These are phyloP conservation scores for Rhododendron molle DNA, from an alignment of 148 eudicot species.

Conservation along the genomic window DNA sequence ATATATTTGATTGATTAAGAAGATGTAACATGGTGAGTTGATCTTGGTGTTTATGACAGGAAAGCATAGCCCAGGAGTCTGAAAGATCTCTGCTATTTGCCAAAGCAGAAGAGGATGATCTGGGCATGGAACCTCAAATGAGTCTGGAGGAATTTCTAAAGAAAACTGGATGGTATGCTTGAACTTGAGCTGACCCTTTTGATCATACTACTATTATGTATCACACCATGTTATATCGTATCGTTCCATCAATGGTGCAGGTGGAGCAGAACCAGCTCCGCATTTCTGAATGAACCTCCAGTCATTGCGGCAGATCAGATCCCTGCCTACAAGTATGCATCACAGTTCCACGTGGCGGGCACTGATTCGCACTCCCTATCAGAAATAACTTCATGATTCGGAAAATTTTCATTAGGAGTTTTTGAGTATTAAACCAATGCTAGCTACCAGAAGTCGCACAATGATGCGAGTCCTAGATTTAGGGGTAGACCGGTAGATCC, in stretches of 20 bases:
- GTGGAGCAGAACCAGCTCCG: constrained; percentile 82
- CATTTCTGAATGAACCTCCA: constrained; percentile 77
- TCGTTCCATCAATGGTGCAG: constrained; percentile 11
- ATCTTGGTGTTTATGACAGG: neutral
- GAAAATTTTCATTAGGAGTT: too few species aligned
- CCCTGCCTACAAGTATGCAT: constrained; percentile 39
- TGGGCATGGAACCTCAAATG: constrained; percentile 13
- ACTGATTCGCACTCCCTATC: neutral
- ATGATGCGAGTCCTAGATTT: neutral
- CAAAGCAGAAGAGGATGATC: neutral
- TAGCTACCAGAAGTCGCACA: neutral
- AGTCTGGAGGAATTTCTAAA: constrained; percentile 25
- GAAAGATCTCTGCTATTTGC: constrained; percentile 10
- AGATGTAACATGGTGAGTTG: neutral
- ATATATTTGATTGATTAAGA: neutral
- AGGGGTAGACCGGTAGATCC: too few species aligned
- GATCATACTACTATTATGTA: neutral
- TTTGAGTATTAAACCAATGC: neutral
- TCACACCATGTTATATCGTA: neutral
- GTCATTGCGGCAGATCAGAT: too few species aligned
- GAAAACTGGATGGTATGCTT: constrained; percentile 37
- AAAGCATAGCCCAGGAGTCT: constrained; percentile 13
- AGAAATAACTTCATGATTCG: constrained; percentile 13
- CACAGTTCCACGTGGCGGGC: constrained; percentile 55
- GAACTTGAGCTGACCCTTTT: neutral